These are phyloP conservation scores for Flaveria floridana DNA, from an alignment of 140 eudicot species.

Conservation along the genomic window DNA sequence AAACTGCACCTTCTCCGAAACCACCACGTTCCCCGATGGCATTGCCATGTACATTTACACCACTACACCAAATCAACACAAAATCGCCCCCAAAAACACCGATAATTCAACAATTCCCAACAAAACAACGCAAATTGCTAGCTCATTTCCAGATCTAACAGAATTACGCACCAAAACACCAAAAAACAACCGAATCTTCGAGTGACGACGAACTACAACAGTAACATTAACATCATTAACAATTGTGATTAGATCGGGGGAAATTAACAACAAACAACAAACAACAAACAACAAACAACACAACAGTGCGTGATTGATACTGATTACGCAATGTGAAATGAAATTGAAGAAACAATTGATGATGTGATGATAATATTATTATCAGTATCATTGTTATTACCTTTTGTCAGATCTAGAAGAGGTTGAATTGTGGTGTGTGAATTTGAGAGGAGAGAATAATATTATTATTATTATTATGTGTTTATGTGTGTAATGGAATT, in stretches of 20 bases:
- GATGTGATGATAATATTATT: background rate
- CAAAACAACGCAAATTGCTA: background rate
- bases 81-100: background rate
- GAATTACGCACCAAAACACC: background rate
- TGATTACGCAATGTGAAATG: constrained; percentile 26
- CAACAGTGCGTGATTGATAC: too few species aligned
- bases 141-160: constrained; percentile 39
- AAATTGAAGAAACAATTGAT: background rate
- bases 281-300: too few species aligned
- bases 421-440: constrained; percentile 9
- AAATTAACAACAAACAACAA: background rate
- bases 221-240: background rate
- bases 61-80: background rate
- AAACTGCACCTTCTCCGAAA: constrained; percentile 61
- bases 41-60: constrained; percentile 52
- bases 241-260: constrained; percentile 15
- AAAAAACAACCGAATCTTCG: constrained; percentile 6
- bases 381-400: background rate
- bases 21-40: constrained; percentile 56
- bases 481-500: background rate
- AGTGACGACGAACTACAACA: constrained; percentile 7
- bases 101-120: background rate
- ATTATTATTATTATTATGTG: too few species aligned
- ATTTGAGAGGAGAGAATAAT: background rate
- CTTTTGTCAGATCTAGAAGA: constrained; percentile 10